Base-by-base conservation (phyloP, 1,284 basidiomycete species). In the Ustilago bromivora region DNA sequence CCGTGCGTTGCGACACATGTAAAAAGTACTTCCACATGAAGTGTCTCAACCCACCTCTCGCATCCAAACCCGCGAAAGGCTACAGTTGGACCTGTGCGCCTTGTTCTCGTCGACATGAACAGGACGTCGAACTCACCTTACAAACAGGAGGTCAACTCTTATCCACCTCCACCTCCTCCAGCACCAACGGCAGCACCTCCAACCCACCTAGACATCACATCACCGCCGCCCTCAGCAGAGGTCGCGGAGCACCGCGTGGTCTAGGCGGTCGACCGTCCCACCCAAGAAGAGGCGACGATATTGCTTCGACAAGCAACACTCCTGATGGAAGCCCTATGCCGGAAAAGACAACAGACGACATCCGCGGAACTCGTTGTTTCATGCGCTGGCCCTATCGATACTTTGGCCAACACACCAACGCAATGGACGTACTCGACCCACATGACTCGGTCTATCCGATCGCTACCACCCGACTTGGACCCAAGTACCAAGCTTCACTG, bases 1-100 rank as follows among this genome's bases (percentile, higher is more conserved):
- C 94, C 3, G 94, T 99, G 51, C 91, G 92, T 83, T 99, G 96
- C 89, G 95, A 96, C 38, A 90, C 92, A 41, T 99, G 96, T 89
- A 94, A 95, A 87, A 91, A 91, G 72, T 94, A 92, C 88, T 99
- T 95, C 88, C 96, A 99, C 87, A 98, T 98, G 93, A 87, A 89
- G 68, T 99, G 96, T 84, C 92, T 98, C 60, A 92, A 92, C 71
- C 96, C 97, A 28, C 96, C 96, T 2, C 89, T 99, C n/a, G 88
- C 90, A n/a, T 92, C 93, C 4, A 98, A 98, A 87, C 97, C 96
- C 2, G 94, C 95, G 19, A 92, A 95, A 76, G 97, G 97, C 31
- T 98, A 98, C 87, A 95, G 94, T 38, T 99, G 96, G 96, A 95
- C 94, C 4, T 99, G 97, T 82, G 94, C 94, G 0, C 93, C 94